Evolutionary conservation across 208 protist species (phyloP).

Genomic region (Trypanosomatidae sp.): DNA sequence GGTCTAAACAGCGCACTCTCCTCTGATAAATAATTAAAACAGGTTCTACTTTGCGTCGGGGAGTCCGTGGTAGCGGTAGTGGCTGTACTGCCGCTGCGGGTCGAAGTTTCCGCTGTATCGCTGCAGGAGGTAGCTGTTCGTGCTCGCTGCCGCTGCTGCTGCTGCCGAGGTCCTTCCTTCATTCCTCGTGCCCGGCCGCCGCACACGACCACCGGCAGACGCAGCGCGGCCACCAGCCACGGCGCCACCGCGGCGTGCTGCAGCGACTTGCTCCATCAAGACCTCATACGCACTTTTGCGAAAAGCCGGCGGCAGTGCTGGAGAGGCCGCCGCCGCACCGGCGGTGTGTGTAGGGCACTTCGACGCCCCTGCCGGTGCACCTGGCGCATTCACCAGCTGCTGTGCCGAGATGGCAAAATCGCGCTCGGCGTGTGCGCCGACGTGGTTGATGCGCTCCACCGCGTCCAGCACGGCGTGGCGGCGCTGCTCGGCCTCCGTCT

Average conservation of each 20-base stretch:
- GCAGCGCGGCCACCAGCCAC: background rate
- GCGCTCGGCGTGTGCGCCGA: constrained; percentile 31
- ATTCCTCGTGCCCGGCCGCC: background rate
- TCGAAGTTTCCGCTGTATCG: constrained; percentile 71
- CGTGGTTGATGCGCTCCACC: constrained; percentile 54
- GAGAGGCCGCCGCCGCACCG: background rate
- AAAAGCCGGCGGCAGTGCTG: constrained; percentile 16
- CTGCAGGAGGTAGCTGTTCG: constrained; percentile 66
- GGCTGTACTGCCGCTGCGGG: constrained; percentile 57
- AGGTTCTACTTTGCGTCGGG: constrained; percentile 33
- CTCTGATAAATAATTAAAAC: too few species aligned
- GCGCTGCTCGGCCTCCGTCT: constrained; percentile 40
- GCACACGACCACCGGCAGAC: constrained; percentile 6
- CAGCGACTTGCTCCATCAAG: constrained; percentile 40
- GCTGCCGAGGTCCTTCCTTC: constrained; percentile 1
- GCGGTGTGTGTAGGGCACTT: too few species aligned
- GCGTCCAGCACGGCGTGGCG: constrained; percentile 50
- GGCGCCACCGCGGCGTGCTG: constrained; percentile 5
- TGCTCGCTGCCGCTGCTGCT: too few species aligned
- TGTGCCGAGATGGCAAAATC: constrained; percentile 30
- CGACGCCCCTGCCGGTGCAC: too few species aligned
- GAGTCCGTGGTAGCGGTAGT: constrained; percentile 72
- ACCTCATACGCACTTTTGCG: constrained; percentile 51
- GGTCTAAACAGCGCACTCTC: background rate
- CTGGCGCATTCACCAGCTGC: too few species aligned